These are phyloP conservation scores for Candida ficus DNA, from an alignment of 805 yeast species.

Conservation along the genomic window DNA sequence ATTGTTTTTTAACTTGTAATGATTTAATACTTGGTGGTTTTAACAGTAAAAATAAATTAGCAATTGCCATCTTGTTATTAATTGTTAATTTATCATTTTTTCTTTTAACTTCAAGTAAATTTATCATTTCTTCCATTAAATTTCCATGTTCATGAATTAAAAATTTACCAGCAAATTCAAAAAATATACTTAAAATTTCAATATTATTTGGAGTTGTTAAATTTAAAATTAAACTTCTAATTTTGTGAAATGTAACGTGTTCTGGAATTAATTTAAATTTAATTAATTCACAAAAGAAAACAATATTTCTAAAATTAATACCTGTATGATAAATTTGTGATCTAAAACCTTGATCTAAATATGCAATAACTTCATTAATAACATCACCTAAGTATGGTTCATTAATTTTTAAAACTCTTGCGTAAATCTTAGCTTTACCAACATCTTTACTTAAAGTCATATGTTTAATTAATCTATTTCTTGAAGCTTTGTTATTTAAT, in stretches of 20 bases:
- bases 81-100: constrained; percentile 45
- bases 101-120: constrained; percentile 44
- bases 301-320: constrained; percentile 51
- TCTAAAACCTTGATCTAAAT: constrained; percentile 56
- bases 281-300: constrained; percentile 67
- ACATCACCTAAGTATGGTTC: constrained; percentile 43
- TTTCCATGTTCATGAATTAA: constrained; percentile 53
- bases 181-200: constrained; percentile 62
- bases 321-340: constrained; percentile 50
- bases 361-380: constrained; percentile 44
- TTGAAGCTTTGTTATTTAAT: constrained; percentile 70
- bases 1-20: constrained; percentile 21
- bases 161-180: constrained; percentile 69
- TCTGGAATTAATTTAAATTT: constrained; percentile 71
- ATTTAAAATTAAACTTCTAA: constrained; percentile 53
- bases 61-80: constrained; percentile 54
- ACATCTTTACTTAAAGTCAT: constrained; percentile 45
- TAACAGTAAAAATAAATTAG: constrained; percentile 47
- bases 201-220: constrained; percentile 52
- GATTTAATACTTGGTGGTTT: constrained; percentile 48
- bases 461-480: constrained; percentile 51
- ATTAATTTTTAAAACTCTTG: constrained; percentile 66
- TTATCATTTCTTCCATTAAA: constrained; percentile 60
- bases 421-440: constrained; percentile 44
- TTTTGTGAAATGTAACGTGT: constrained; percentile 68